Evolutionary conservation across 2,329 filamentous ascomycete species (phyloP), one percentile per base, ranked within the genome.

Genomic region (Blumeriella jaapii): DNA sequence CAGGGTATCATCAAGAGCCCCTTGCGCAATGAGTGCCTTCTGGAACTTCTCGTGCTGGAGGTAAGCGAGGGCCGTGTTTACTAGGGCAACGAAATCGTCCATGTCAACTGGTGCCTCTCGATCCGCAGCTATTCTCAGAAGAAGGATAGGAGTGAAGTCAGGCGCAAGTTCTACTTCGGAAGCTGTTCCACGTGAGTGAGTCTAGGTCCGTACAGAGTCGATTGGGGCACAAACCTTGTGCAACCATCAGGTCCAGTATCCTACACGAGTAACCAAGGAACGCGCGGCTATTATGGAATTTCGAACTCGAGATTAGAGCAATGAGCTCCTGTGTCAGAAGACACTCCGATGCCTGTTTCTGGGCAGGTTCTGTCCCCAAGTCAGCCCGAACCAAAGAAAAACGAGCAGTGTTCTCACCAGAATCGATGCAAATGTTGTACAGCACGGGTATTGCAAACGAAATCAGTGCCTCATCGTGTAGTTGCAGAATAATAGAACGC

Each of bases 381-480:
- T n/a, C n/a, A n/a, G n/a, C n/a, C n/a, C n/a, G n/a, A n/a, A n/a
- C n/a, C n/a, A n/a, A n/a, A n/a, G n/a, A n/a, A n/a, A n/a, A n/a
- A n/a, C n/a, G n/a, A n/a, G n/a, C n/a, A n/a, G n/a, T n/a, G 13
- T 20, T 28, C 63, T 56, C 52, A 77, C 73, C 70, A 50, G 75
- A 78, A 50, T 79, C 74, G 10, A 78, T 64, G 36, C 72, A 65
- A 30, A 76, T 62, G 48, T 79, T 79, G 54, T 69, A 75, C 3
- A 78, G 55, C 6, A 78, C 74, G 0, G 72, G 69, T 25, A 78
- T 64, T 22, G 63, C 62, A 49, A 71, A 71, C 6, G 74, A 54
- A 12, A 76, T 45, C 0, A 57, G 53, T 31, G 70, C 63, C 23
- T 70, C 54, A 37, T 57, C 44, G 10, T 56, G 45, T 6, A 78